Base-by-base conservation (phyloP, 306 rosid genomes). In the Canavalia ensiformis region DNA sequence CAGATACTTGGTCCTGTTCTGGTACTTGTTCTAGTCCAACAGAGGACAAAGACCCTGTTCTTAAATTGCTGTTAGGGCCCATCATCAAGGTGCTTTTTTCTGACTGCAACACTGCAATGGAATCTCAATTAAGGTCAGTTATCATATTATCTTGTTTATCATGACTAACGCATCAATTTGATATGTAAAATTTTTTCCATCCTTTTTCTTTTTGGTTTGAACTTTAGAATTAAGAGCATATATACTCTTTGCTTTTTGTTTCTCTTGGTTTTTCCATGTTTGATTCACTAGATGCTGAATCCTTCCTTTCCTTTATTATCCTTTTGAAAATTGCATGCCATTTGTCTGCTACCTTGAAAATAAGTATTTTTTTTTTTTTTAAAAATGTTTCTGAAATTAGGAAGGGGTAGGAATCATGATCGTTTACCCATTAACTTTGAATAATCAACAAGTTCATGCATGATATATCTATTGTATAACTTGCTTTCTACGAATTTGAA, bases 51-150 rank as follows among this genome's bases (percentile, higher is more conserved):
- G 52, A 68, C 52, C 74, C 67, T 13, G 78, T 85, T 80, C 83
- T 83, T 13, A 91, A 90, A 45, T 78, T 86, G 46, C 89, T 89
- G 81, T 86, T 94, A 58, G 81, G 52, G 70, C 94, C 98, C 33
- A 80, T 89, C 80, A 81, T 87, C 81, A 89, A 95, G 86, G 92
- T 95, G 84, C 89, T 89, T 76, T 95, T 86, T 72, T 89, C 96
- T 64, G 86, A 91, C 52, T 87, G 83, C 83, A 55, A 75, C 80
- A 81, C 66, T 35, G 82, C 76, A 11, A 60, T 85, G 2, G 91
- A 93, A 74, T 86, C 92, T 68, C 92, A 93, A 51, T 74, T 62
- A 82, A 90, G 99, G 99, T 92, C 57, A 25, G 91, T 78, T 68
- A 13, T 49, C 46, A 35, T 59, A 67, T 85, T 58, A 11, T 59